Conservation (phyloP, 192 early-diverging fungal species). For the Haplosporangium gracile region DNA sequence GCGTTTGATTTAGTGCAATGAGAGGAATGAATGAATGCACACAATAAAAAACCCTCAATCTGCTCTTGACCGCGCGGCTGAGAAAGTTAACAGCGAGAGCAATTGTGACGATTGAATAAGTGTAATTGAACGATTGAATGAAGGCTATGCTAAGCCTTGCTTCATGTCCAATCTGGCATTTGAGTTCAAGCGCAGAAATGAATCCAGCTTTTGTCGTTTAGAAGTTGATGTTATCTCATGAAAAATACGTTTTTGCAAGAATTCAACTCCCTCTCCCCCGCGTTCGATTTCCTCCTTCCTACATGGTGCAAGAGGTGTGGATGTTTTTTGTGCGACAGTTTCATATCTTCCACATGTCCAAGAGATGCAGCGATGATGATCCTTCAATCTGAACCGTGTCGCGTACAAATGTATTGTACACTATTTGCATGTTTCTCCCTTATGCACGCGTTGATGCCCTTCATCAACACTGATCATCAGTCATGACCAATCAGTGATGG, state of each 20-base stretch:
- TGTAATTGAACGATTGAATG: background rate
- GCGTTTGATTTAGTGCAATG: background rate
- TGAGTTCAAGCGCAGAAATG: constrained; percentile 1
- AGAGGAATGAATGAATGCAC: background rate
- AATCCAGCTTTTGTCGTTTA: too few relatives aligned
- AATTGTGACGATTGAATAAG: background rate
- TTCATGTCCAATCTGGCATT: background rate
- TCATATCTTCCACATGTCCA: background rate
- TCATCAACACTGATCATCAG: background rate
- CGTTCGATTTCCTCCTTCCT: background rate
- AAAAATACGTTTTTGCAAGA: background rate
- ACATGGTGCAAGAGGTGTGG: background rate
- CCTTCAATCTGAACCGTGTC: background rate
- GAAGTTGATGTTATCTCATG: background rate
- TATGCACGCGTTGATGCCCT: background rate
- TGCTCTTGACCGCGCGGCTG: background rate
- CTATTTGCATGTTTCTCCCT: too few relatives aligned
- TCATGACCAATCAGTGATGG: background rate
- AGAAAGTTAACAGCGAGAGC: background rate
- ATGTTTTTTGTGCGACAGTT: background rate
- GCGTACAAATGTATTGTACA: background rate
- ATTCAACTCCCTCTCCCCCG: background rate
- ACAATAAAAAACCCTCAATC: background rate
- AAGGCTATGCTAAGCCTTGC: background rate
- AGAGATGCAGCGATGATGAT: background rate